Percentiles rank a stretch among this genome's conserved stretches.
phyloP scores from a whole-genome alignment of 2,329 filamentous ascomycete genomes.

The Talaromyces sp. region DNA sequence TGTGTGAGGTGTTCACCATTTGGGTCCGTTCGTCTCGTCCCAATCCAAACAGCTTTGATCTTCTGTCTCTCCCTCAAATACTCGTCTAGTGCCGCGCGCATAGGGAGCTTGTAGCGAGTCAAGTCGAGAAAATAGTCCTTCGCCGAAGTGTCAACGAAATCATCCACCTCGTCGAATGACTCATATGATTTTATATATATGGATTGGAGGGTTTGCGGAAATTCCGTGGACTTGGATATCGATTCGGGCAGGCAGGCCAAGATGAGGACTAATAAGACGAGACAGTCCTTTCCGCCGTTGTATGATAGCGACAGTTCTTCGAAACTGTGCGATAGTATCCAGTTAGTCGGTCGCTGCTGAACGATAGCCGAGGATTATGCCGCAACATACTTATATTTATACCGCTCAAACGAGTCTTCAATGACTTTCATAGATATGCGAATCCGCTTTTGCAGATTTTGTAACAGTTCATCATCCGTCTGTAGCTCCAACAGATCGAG shows the following conservation, averaged over 20 bases:
- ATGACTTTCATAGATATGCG: constrained; percentile 18
- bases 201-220: constrained; percentile 15
- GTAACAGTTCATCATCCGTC: constrained; percentile 15
- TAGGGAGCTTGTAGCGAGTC: constrained; percentile 15
- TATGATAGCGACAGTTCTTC: constrained; percentile 19
- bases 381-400: constrained; percentile 17
- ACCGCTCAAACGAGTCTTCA: constrained; percentile 18
- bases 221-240: neutral
- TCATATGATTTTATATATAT: constrained; percentile 17
- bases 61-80: constrained; percentile 32
- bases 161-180: constrained; percentile 19
- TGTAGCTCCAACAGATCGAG: constrained; percentile 8
- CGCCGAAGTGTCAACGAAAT: constrained; percentile 13
- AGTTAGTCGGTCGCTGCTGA: neutral
- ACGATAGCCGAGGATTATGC: neutral
- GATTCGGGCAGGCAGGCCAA: constrained; percentile 15
- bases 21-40: constrained; percentile 85
- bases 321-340: constrained; percentile 2
- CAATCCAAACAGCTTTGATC: constrained; percentile 78
- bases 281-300: constrained; percentile 21
- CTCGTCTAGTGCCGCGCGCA: constrained; percentile 16
- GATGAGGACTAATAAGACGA: constrained; percentile 19
- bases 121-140: constrained; percentile 17
- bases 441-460: constrained; percentile 16
- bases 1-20: constrained; percentile 74